Base-by-base conservation (phyloP, 345 rosid genomes). In the Acer campestre region DNA sequence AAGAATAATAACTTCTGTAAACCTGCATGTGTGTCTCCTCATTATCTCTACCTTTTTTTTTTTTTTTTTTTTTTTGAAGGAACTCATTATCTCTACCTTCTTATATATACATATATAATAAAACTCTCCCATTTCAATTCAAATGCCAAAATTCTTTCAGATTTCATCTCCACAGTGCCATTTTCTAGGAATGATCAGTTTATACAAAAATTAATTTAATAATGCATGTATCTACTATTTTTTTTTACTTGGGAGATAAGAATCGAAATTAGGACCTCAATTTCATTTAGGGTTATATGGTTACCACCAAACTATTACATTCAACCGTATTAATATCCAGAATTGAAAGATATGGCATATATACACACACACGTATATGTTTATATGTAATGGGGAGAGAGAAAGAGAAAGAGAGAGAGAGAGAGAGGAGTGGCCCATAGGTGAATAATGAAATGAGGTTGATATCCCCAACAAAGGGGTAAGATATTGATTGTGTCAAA, bases 401-500 rank as follows among this genome's bases (percentile, higher is more conserved):
- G 68, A 31, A 6, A 35, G 38, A 31, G 38, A 4, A 6, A 31
- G 38, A 35, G 68, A 31, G 38, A 35, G 38, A 31, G 38, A 4
- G 38, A 31, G 38, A 35, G 38, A 4, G 27, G 53, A 75, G 65
- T 49, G 67, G 77, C 51, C 53, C 75, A 56, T 31, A 55, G 38
- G 80, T 55, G 35, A 78, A 77, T 64, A 44, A 25, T 20, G 20
- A 4, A 35, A 56, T 67, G 69, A 63, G 76, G 71, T 68, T 83
- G 75, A 73, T 71, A 66, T 53, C 17, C 56, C 76, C 74, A 59
- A 61, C 75, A 80, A 72, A 75, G 68, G 75, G 75, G 75, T 73
- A 69, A 64, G 71, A 67, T 25, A 79, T 75, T 75, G 80, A 84
- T 75, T 59, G 38, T 35, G 38, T 35, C 38, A 35, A 35, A 35